phyloP scores from a whole-genome alignment of 2,329 filamentous ascomycete genomes.

The Kalaharituber pfeilii region DNA sequence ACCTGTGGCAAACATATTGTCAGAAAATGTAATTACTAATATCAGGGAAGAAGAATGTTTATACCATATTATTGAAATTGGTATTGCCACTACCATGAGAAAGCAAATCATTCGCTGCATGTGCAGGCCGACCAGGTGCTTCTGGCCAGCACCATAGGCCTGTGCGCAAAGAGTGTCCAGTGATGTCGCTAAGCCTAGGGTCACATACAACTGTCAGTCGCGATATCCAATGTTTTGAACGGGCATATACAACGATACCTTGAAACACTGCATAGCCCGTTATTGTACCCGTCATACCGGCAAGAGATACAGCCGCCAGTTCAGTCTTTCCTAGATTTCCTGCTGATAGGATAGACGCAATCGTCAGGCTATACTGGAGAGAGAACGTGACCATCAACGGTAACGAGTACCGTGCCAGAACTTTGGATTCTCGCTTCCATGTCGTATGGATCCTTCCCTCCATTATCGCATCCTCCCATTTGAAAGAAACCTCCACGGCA shows the following conservation, averaged over 20 bases:
- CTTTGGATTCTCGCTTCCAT: constrained; percentile 78
- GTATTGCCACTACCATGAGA: constrained; percentile 52
- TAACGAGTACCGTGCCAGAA: constrained; percentile 51
- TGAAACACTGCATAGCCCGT: constrained; percentile 62
- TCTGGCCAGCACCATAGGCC: constrained; percentile 81
- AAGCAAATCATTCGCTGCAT: constrained; percentile 69
- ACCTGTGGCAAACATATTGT: constrained; percentile 26
- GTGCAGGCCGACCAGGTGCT: constrained; percentile 70
- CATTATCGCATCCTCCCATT: constrained; percentile 61
- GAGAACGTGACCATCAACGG: constrained; percentile 59
- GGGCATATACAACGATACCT: constrained; percentile 24
- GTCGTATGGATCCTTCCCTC: constrained; percentile 71
- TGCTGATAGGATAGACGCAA: constrained; percentile 62
- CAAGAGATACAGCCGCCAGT: constrained; percentile 48
- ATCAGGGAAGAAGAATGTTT: not conserved
- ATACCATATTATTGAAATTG: constrained; percentile 52
- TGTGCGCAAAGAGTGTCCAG: constrained; percentile 87
- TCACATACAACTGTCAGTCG: not conserved
- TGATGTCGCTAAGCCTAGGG: constrained; percentile 55
- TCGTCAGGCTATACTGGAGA: constrained; percentile 70
- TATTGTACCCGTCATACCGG: constrained; percentile 65
- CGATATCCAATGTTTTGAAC: not conserved
- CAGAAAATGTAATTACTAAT: not conserved
- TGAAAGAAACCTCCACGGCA: not conserved
- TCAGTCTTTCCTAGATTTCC: constrained; percentile 56